Percentiles rank a stretch among this genome's conserved stretches.
These are phyloP conservation scores for Trypanosoma scelopori DNA, from an alignment of 208 protist species.

Conservation along the genomic window DNA sequence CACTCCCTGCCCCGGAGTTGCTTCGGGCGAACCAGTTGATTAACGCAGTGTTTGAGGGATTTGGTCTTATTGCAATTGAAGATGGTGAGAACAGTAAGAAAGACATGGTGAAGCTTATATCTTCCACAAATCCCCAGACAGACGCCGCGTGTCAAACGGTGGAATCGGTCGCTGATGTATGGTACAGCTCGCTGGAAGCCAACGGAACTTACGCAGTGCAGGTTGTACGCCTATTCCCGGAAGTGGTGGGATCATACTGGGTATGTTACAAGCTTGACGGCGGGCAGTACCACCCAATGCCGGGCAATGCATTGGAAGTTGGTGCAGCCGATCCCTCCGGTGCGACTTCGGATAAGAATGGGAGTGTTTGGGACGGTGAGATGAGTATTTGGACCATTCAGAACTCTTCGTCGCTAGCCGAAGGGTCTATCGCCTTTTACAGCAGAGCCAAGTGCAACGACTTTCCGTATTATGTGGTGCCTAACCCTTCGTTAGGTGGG, in stretches of 20 bases:
- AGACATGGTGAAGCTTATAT: slow-evolving; percentile 67
- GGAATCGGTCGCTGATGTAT: slow-evolving; percentile 22
- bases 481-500: background rate
- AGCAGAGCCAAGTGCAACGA: slow-evolving; percentile 70
- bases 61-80: slow-evolving; percentile 48
- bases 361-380: slow-evolving; percentile 51
- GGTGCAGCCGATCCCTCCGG: slow-evolving; percentile 41
- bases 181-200: slow-evolving; percentile 50
- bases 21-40: slow-evolving; percentile 48
- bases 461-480: slow-evolving; percentile 59
- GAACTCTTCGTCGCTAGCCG: slow-evolving; percentile 17
- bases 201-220: slow-evolving; percentile 79
- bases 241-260: slow-evolving; percentile 37
- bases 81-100: slow-evolving; percentile 20
- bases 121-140: slow-evolving; percentile 22
- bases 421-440: slow-evolving; percentile 68
- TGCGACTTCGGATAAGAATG: slow-evolving; percentile 39
- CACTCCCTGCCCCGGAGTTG: slow-evolving; percentile 28
- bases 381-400: slow-evolving; percentile 66
- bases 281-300: slow-evolving; percentile 75
- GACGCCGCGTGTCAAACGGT: slow-evolving; percentile 31
- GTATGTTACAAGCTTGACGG: slow-evolving; percentile 89
- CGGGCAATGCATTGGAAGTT: slow-evolving; percentile 2
- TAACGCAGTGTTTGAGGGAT: slow-evolving; percentile 72
- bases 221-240: slow-evolving; percentile 28